Base-by-base conservation (phyloP, 768 basidiomycete species). In the Lyophyllum decastes region DNA sequence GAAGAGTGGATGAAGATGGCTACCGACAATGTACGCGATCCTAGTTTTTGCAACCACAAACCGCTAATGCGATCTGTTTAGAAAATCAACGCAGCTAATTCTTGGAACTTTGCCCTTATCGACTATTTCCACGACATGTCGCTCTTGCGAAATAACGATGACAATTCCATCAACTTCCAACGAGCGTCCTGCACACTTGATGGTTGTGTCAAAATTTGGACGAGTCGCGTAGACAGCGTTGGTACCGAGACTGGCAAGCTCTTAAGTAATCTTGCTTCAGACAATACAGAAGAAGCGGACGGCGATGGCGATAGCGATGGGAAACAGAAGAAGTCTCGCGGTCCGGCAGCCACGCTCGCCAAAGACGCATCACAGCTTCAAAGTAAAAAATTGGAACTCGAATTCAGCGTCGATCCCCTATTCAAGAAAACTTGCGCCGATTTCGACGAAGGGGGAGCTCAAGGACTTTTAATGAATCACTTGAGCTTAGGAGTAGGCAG, bases 1-100 rank as follows among this genome's bases (percentile, higher is more conserved):
- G 97, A 99, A 71, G 95, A 98, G 73, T 98, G 97, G 97, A 98
- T 99, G 96, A 98, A 98, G 79, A 88, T 98, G 87, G 95, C 95
- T 1, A 98, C 96, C 2, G 96, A 98, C 70, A 98, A 98, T 73
- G 97, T 98, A 69, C 64, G 86, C 77, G 19, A 41, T 52, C 54
- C 44, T 16, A 30, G 4, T 35, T 60, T 69, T 38, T n/a, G 43
- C 6, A n/a, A 27, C 14, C 25, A 49, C 34, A 8, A 53, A 35
- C 33, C 30, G 19, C 33, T 56, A 54, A 27, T 30, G 57, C 66
- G 44, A 71, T 53, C 40, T 48, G 59, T 47, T 19, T 68, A 98
- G 97, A 99, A 98, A 98, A 98, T 99, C 76, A 99, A 95, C 57
- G 90, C 92, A 6, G 86, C 87, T 41, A 99, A 99, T 70, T 94